Evolutionary conservation across 176 grass and related monocot genomes (phyloP).

Genomic region (Ampelocalamus luodianensis): DNA sequence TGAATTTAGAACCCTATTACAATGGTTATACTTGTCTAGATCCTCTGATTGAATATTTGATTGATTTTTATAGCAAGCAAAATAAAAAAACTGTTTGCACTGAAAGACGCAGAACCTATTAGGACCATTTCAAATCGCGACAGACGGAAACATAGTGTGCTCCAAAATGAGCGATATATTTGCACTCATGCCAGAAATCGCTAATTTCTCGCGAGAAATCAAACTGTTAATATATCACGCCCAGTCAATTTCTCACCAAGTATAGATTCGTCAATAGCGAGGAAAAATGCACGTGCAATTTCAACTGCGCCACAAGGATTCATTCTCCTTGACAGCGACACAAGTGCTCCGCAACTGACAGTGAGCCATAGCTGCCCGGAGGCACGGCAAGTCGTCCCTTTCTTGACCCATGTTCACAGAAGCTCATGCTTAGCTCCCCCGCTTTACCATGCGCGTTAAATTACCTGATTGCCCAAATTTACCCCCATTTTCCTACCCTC

Average conservation of each 20-base stretch:
- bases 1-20: background rate
- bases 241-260: background rate
- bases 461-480: background rate
- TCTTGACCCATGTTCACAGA: conserved; percentile 35
- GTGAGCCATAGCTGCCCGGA: background rate
- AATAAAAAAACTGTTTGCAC: background rate
- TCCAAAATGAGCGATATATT: background rate
- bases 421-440: background rate
- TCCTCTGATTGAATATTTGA: background rate
- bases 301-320: conserved; percentile 9
- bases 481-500: background rate
- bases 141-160: background rate
- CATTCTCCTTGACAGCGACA: conserved; percentile 36
- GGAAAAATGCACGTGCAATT: background rate
- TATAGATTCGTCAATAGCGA: background rate
- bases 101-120: background rate
- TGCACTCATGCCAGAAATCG: background rate
- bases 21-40: background rate
- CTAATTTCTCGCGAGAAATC: conserved; percentile 40
- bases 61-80: background rate
- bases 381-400: background rate
- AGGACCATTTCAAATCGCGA: background rate
- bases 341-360: background rate
- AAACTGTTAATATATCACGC: background rate
- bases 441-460: background rate